These are phyloP conservation scores for Thraustochytrium sp. DNA, from an alignment of 352 stramenopile genomes.

Conservation along the genomic window DNA sequence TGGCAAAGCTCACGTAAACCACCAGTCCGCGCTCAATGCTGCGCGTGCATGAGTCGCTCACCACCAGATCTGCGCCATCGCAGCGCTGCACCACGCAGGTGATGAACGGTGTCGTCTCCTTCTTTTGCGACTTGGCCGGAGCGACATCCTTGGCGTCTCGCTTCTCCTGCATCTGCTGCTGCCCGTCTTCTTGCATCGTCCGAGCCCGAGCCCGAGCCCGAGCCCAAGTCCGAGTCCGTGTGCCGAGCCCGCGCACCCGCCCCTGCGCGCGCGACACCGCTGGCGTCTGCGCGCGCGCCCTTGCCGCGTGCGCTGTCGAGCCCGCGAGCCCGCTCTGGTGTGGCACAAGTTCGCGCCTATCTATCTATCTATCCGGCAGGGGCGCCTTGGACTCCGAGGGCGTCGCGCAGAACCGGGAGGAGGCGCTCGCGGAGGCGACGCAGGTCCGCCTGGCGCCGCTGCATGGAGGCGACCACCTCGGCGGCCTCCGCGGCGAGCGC, in stretches of 20 bases:
- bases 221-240: too few species aligned
- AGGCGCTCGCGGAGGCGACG: not conserved
- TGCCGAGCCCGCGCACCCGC: too few species aligned
- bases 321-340: too few species aligned
- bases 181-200: not conserved
- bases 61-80: not conserved
- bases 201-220: not conserved
- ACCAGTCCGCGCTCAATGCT: not conserved
- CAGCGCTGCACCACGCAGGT: constrained; percentile 26
- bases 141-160: too few species aligned
- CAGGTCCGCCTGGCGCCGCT: not conserved
- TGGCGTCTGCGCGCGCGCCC: too few species aligned
- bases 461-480: not conserved
- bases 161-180: not conserved
- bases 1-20: not conserved
- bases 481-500: not conserved
- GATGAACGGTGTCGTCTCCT: not conserved
- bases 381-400: not conserved
- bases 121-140: not conserved
- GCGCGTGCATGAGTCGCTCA: not conserved
- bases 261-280: too few species aligned
- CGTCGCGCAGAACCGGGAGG: not conserved
- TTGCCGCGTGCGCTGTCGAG: too few species aligned
- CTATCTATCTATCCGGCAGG: not conserved
- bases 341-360: too few species aligned